Evolutionary conservation across 2,329 filamentous ascomycete genomes (phyloP), one percentile per base, ranked within the genome.

Genomic region (Xylariaceae sp.): DNA sequence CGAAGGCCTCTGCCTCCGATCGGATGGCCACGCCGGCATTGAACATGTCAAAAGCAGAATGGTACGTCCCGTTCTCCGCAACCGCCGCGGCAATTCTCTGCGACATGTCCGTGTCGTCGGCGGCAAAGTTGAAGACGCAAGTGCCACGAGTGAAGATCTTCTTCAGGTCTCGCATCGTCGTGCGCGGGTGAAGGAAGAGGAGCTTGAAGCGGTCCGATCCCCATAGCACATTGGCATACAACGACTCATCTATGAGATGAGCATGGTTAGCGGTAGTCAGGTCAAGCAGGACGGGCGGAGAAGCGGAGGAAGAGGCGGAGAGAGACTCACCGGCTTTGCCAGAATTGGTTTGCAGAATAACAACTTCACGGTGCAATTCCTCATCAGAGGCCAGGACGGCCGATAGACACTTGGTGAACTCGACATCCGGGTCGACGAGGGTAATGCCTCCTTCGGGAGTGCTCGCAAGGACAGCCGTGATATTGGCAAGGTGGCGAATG

Each of bases 51-150:
- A 47, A 34, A 0, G 54, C 55, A 40, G 59, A 43, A 41, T 61
- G 54, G 37, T 73, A 71, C 4, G 58, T 51, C 55, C 64, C 67
- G 40, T 64, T 62, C 3, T 49, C 42, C 0, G 70, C 67, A 1
- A 71, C 44, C 3, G 62, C 55, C 0, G 58, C 54, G 0, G 51
- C 31, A 7, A 74, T 59, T 1, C 58, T 47, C 2, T 57, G 45
- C 0, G 70, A 69, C 0, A 75, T 47, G 1, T 64, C 53, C 47
- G 62, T 59, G 3, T 53, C 49, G 3, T 64, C 53, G 0, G 67
- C 63, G 1, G 70, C 57, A 42, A 75, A 70, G 54, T 73, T 65
- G 51, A 73, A 63, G 4, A 75, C 51, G 3, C 53, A 59, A 0
- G 61, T 60, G 1, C 60, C 63, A 0, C 44, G 39, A 0, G 64